A percentile compares a stretch with the other conserved stretches of the same genome.
Conservation (phyloP, 1,284 basidiomycete species). For the Cerrena zonata region DNA sequence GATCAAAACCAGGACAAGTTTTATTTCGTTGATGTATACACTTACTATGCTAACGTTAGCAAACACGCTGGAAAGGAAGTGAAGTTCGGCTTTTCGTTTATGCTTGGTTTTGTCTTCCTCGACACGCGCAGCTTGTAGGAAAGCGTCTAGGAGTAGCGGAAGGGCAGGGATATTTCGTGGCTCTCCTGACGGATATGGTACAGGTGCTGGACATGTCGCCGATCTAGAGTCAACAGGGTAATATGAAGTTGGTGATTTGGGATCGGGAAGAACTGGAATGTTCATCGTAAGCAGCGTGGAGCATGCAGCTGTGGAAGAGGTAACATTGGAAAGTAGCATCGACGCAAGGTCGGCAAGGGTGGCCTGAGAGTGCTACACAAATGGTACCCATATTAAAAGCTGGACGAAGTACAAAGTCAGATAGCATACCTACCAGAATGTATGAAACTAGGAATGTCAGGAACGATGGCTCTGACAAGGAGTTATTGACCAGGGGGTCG, state of each 20-base stretch:
- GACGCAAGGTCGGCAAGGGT: conserved; percentile 89
- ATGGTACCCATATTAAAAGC: not conserved
- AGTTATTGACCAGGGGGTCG: conserved; percentile 62
- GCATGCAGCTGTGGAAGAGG: conserved; percentile 71
- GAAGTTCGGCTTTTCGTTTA: conserved; percentile 68
- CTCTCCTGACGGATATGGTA: conserved; percentile 56
- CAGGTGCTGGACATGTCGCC: conserved; percentile 61
- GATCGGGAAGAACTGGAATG: conserved; percentile 57
- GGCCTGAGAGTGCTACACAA: conserved; percentile 73
- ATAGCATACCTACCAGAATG: conserved; percentile 67
- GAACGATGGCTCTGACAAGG: conserved; percentile 74
- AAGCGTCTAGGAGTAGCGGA: conserved; percentile 79
- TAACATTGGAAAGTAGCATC: conserved; percentile 95
- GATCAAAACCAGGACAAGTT: no score
- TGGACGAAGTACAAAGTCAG: not conserved
- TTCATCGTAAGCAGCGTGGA: conserved; percentile 62
- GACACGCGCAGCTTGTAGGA: conserved; percentile 64
- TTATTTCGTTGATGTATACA: conserved; percentile 11
- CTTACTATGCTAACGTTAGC: conserved; percentile 80
- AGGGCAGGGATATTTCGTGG: conserved; percentile 58
- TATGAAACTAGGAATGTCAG: conserved; percentile 84
- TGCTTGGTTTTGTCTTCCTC: conserved; percentile 41
- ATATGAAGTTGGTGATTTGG: conserved; percentile 39
- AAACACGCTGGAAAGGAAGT: conserved; percentile 89
- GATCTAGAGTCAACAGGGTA: conserved; percentile 73